Evolutionary conservation across 2,329 filamentous ascomycete species (phyloP).

Genomic region (Nectriaceae sp.): DNA sequence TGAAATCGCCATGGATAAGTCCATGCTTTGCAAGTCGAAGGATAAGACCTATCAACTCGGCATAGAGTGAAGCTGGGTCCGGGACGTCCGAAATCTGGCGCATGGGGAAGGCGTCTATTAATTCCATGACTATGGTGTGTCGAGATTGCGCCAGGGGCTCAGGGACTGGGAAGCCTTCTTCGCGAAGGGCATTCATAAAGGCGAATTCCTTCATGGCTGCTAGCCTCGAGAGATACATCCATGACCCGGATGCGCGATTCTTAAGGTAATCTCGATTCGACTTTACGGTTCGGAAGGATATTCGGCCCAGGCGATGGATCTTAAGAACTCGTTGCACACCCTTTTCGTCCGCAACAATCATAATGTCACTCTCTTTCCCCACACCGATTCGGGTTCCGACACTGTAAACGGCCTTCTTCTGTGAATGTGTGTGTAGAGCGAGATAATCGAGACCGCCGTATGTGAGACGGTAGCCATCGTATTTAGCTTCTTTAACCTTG

Average conservation of each 20-base stretch:
- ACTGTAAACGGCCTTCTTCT: constrained; percentile 79
- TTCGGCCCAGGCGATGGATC: constrained; percentile 92
- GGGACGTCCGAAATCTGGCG: constrained; percentile 84
- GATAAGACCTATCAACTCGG: constrained; percentile 86
- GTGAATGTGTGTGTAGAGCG: constrained; percentile 87
- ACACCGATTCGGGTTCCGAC: constrained; percentile 94
- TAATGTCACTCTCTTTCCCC: constrained; percentile 96
- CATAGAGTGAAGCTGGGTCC: constrained; percentile 82
- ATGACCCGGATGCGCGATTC: constrained; percentile 76
- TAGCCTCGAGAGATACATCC: constrained; percentile 97
- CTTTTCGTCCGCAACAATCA: constrained; percentile 81
- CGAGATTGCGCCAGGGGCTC: constrained; percentile 85
- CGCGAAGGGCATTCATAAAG: constrained; percentile 84
- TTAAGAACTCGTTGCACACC: constrained; percentile 85
- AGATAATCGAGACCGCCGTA: constrained; percentile 98
- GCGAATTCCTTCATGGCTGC: constrained; percentile 93
- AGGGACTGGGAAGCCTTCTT: constrained; percentile 88
- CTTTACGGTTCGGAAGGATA: constrained; percentile 96
- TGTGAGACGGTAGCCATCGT: constrained; percentile 94
- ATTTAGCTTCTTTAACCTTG: constrained; percentile 91
- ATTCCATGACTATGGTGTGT: constrained; percentile 94
- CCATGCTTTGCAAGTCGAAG: constrained; percentile 81
- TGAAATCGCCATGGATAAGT: constrained; percentile 96
- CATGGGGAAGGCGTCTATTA: constrained; percentile 90
- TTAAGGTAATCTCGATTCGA: constrained; percentile 93